phyloP scores from a whole-genome alignment of 768 basidiomycete species.

The Floccularia luteovirens region DNA sequence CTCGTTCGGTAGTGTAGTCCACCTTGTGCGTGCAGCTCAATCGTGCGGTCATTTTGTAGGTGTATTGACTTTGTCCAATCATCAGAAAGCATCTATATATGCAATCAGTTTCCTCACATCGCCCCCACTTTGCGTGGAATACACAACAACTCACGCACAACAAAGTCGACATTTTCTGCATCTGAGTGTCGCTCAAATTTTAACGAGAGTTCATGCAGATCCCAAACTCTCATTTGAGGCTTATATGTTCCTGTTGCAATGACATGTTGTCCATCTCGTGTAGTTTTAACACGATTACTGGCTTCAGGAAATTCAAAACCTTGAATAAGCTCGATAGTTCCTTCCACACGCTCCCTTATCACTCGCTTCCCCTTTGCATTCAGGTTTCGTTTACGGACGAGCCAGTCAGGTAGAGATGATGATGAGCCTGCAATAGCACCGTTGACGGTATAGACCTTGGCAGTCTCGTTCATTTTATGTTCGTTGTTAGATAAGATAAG shows the following conservation, averaged over 20 bases:
- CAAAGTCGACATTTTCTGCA: conserved; percentile 96
- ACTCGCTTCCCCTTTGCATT: conserved; percentile 64
- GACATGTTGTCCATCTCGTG: conserved; percentile 86
- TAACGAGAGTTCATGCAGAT: conserved; percentile 82
- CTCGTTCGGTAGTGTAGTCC: conserved; percentile 90
- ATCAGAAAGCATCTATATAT: conserved; percentile 76
- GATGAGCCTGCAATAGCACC: conserved; percentile 84
- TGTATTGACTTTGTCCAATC: conserved; percentile 99
- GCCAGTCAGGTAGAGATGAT: conserved; percentile 92
- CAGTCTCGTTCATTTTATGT: conserved; percentile 20
- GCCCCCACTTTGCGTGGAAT: conserved; percentile 6
- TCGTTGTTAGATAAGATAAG: no score
- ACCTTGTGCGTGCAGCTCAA: conserved; percentile 92
- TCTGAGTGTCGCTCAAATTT: conserved; percentile 98
- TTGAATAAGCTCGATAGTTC: conserved; percentile 86
- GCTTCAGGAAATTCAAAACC: conserved; percentile 98
- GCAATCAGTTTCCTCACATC: conserved; percentile 1
- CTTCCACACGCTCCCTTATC: conserved; percentile 67
- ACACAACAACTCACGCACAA: conserved; percentile 62
- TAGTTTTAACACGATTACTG: conserved; percentile 85
- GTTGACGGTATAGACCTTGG: conserved; percentile 95
- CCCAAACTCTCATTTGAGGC: conserved; percentile 95
- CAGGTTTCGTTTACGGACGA: conserved; percentile 63
- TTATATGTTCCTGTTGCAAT: conserved; percentile 97
- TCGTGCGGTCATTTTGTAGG: conserved; percentile 90